Conservation (phyloP, 371 early-diverging fungal species). For the Mucor racemosus region DNA sequence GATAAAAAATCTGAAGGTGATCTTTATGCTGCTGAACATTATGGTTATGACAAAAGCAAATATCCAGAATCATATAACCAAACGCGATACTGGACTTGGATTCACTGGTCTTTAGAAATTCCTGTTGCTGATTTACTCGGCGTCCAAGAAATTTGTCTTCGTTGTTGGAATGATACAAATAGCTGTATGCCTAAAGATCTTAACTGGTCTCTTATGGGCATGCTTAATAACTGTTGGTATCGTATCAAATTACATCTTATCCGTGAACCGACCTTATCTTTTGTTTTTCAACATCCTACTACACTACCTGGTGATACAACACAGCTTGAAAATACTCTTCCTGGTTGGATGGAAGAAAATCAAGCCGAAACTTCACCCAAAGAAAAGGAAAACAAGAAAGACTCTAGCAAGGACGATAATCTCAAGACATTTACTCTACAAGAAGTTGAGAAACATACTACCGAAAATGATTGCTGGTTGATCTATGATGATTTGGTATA, state of each 20-base stretch:
- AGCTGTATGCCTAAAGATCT: conserved; percentile 77
- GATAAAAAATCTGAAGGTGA: conserved; percentile 14
- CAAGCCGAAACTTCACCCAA: conserved; percentile 45
- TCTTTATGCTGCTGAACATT: conserved; percentile 37
- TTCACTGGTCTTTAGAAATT: conserved; percentile 64
- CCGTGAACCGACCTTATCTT: conserved; percentile 25
- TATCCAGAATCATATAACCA: conserved; percentile 28
- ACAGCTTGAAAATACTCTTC: conserved; percentile 1
- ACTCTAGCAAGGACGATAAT: conserved; percentile 15
- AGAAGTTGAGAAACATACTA: conserved; percentile 62
- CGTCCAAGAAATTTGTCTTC: conserved; percentile 61
- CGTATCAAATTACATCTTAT: conserved; percentile 50
- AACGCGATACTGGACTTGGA: conserved; percentile 73
- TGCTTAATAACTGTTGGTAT: conserved; percentile 84
- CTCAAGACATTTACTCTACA: conserved; percentile 55
- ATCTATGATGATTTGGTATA: conserved; percentile 83
- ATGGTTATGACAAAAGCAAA: conserved; percentile 17
- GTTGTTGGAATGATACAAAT: conserved; percentile 76
- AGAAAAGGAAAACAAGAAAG: not conserved
- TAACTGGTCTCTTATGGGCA: conserved; percentile 85
- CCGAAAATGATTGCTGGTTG: conserved; percentile 66
- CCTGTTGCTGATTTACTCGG: conserved; percentile 52
- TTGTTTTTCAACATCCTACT: conserved; percentile 61
- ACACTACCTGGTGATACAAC: conserved; percentile 18
- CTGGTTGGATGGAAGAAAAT: conserved; percentile 22